Evolutionary conservation across 2,329 filamentous ascomycete species (phyloP).

Genomic region (Pyricularia grisea): DNA sequence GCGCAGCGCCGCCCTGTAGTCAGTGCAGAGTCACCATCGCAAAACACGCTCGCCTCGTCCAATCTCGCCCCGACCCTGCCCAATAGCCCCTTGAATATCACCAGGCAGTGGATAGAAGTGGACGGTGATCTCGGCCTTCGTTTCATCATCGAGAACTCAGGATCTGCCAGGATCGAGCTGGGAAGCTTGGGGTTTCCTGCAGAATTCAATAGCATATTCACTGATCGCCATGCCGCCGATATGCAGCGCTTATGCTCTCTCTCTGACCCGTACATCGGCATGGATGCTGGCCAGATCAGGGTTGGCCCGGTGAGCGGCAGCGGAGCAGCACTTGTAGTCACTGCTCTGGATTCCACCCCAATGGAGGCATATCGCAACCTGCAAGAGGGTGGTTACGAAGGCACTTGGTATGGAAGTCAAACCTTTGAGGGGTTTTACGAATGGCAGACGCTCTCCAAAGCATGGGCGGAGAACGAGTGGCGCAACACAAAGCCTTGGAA

Average conservation of each 20-base stretch:
- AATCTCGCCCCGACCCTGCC: conserved; percentile 3
- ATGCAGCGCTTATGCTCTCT: conserved; percentile 43
- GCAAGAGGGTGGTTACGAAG: conserved; percentile 28
- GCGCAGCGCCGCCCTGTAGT: neutral
- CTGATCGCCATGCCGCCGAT: conserved; percentile 33
- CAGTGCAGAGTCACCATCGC: neutral
- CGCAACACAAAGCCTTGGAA: conserved; percentile 43
- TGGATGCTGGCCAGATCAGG: conserved; percentile 47
- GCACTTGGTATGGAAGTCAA: conserved; percentile 37
- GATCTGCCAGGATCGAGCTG: conserved; percentile 32
- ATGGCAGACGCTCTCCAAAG: conserved; percentile 45
- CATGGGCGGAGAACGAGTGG: conserved; percentile 50
- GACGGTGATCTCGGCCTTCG: conserved; percentile 39
- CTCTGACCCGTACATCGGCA: conserved; percentile 50
- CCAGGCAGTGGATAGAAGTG: conserved; percentile 39
- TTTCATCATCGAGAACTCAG: conserved; percentile 40
- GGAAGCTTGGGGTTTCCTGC: conserved; percentile 49
- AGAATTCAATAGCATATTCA: conserved; percentile 56
- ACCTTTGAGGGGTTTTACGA: conserved; percentile 53
- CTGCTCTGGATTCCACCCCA: conserved; percentile 33
- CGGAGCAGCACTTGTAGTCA: conserved; percentile 43
- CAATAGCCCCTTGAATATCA: conserved; percentile 28
- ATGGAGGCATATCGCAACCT: conserved; percentile 49
- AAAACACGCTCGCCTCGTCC: conserved; percentile 19
- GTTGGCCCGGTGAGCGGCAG: conserved; percentile 41